Evolutionary conservation across 208 protist genomes (phyloP).

Genomic region (Trypanosoma cruzi): DNA sequence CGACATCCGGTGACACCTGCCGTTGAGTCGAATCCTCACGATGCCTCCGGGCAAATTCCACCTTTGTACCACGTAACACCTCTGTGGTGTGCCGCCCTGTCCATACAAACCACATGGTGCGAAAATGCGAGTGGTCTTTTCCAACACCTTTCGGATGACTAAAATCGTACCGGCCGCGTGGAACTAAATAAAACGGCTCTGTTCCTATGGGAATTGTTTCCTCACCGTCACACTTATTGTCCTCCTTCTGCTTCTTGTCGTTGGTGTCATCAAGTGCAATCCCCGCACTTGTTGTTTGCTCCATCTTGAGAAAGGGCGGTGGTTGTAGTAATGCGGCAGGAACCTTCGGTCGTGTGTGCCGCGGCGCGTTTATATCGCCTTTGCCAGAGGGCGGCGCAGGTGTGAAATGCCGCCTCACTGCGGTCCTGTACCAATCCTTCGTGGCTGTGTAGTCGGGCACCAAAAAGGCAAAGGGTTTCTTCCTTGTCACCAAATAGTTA

Average conservation of each 20-base stretch:
- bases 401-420: conserved; percentile 38
- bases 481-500: conserved; percentile 37
- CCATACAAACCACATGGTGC: conserved; percentile 82
- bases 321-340: conserved; percentile 14
- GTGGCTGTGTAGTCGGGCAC: conserved; percentile 72
- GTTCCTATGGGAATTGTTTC: conserved; percentile 18
- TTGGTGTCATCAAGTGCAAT: background rate
- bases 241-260: background rate
- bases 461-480: conserved; percentile 67
- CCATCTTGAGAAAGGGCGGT: conserved; percentile 37
- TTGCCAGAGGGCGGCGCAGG: conserved; percentile 33
- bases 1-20: conserved; percentile 21
- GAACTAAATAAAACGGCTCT: conserved; percentile 70
- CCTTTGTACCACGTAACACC: conserved; percentile 46
- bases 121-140: conserved; percentile 73
- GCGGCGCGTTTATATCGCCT: conserved; percentile 24
- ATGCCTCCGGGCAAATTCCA: conserved; percentile 22
- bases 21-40: background rate
- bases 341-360: conserved; percentile 1
- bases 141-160: conserved; percentile 55
- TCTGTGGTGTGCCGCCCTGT: conserved; percentile 47
- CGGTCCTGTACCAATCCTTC: conserved; percentile 62
- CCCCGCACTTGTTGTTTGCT: background rate
- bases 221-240: too few species aligned
- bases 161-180: conserved; percentile 60